These are phyloP conservation scores for Tetrapyrgos nigripes DNA, from an alignment of 1,284 basidiomycete genomes.

Conservation along the genomic window DNA sequence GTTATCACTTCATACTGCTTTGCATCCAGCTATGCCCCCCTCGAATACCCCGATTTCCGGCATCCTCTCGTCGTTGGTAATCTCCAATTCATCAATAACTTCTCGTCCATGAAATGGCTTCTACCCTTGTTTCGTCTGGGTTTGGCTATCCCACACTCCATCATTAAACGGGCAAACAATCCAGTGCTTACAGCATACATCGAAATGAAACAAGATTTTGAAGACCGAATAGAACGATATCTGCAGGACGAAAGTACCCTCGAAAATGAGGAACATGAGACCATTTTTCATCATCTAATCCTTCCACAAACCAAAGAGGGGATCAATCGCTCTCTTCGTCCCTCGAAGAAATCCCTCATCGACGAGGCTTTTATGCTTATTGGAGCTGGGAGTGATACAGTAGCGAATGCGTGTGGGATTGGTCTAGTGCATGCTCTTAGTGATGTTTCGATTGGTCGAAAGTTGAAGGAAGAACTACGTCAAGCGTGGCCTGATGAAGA, in stretches of 20 bases:
- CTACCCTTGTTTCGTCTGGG: constrained; percentile 14
- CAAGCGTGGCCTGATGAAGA: constrained; percentile 21
- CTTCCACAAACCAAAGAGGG: constrained; percentile 2
- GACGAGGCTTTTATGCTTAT: constrained; percentile 19
- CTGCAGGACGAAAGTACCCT: constrained; percentile 9
- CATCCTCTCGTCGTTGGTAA: constrained; percentile 22
- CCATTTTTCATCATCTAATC: constrained; percentile 22
- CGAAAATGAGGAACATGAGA: constrained; percentile 16
- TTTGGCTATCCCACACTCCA: background rate
- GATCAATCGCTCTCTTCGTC: background rate
- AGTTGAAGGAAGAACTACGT: constrained; percentile 13
- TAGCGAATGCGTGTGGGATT: constrained; percentile 12
- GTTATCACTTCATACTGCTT: constrained; percentile 34
- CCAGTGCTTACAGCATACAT: background rate
- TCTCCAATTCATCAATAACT: constrained; percentile 10
- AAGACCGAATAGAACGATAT: constrained; percentile 13
- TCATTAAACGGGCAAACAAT: background rate
- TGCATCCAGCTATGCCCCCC: constrained; percentile 20
- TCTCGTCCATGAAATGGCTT: constrained; percentile 24
- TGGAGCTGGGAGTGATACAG: constrained; percentile 20
- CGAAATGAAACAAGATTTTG: constrained; percentile 1
- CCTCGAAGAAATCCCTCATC: constrained; percentile 12
- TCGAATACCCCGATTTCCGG: constrained; percentile 25
- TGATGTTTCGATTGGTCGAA: constrained; percentile 5
- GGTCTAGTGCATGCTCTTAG: constrained; percentile 19